Conservation (phyloP, 2,329 filamentous ascomycete species). For the Talaromyces piceae region DNA sequence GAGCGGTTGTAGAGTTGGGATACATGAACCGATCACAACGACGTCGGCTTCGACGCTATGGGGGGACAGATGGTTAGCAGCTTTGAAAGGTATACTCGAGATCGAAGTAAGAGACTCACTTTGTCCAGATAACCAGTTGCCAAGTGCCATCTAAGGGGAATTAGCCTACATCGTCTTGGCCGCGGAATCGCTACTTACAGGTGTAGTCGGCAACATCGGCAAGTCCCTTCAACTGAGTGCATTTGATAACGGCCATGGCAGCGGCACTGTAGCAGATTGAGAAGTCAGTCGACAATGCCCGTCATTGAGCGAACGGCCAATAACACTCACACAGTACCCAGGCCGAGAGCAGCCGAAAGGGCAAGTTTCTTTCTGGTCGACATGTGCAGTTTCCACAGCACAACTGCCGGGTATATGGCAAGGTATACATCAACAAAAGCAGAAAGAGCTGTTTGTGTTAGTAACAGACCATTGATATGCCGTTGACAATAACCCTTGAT, state of each 20-base stretch:
- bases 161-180: background rate
- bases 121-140: slow-evolving; percentile 40
- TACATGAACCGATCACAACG: slow-evolving; percentile 28
- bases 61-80: background rate
- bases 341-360: slow-evolving; percentile 17
- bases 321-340: slow-evolving; percentile 22
- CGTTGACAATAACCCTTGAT: background rate
- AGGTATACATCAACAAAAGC: slow-evolving; percentile 24
- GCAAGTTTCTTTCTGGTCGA: slow-evolving; percentile 20
- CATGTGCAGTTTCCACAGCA: slow-evolving; percentile 23
- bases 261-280: slow-evolving; percentile 17
- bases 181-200: slow-evolving; percentile 19
- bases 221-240: slow-evolving; percentile 21
- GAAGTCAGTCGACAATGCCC: too few relatives aligned
- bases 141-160: slow-evolving; percentile 27
- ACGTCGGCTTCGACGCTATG: slow-evolving; percentile 24
- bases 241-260: slow-evolving; percentile 24
- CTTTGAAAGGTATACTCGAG: background rate
- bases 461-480: background rate
- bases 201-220: slow-evolving; percentile 22
- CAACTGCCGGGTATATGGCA: slow-evolving; percentile 19
- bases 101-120: slow-evolving; percentile 21
- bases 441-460: slow-evolving; percentile 16
- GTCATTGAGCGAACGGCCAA: too few relatives aligned
- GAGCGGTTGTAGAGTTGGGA: slow-evolving; percentile 27